Evolutionary conservation across 352 stramenopile species (phyloP).

Genomic region (Phytophthora brassicae): DNA sequence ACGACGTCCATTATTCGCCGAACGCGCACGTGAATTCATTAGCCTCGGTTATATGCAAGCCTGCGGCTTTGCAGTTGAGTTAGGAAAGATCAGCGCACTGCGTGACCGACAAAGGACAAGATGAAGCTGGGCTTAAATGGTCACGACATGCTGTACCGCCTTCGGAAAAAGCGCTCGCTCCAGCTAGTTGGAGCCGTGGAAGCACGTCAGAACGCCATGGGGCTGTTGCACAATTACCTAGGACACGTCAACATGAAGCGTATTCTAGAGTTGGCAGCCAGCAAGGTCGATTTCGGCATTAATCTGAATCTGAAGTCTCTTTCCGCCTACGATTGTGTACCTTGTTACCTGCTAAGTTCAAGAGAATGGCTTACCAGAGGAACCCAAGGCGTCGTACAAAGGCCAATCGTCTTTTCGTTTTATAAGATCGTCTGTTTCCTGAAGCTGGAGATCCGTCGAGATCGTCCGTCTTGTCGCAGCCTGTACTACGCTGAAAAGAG

Average conservation of each 20-base stretch:
- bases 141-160: constrained; percentile 15
- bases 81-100: constrained; percentile 3
- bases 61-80: constrained; percentile 1
- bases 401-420: background rate
- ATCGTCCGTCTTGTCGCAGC: background rate
- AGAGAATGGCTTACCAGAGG: background rate
- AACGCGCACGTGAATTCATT: constrained; percentile 14
- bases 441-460: background rate
- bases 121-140: constrained; percentile 12
- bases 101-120: constrained; percentile 1
- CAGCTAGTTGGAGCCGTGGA: background rate
- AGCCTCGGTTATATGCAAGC: constrained; percentile 11
- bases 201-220: constrained; percentile 9
- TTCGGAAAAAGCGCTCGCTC: background rate
- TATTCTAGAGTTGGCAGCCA: background rate
- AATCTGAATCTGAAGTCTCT: constrained; percentile 12
- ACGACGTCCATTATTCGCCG: constrained; percentile 19
- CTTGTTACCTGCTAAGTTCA: constrained; percentile 4
- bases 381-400: background rate
- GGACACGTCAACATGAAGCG: constrained; percentile 12
- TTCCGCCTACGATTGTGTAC: constrained; percentile 10
- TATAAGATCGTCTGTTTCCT: background rate
- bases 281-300: constrained; percentile 16
- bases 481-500: background rate
- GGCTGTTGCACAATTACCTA: constrained; percentile 8